A percentile compares a stretch with the other conserved stretches of the same genome.
phyloP scores from a whole-genome alignment of 2,329 filamentous ascomycete genomes.

The Blastomyces parvus region DNA sequence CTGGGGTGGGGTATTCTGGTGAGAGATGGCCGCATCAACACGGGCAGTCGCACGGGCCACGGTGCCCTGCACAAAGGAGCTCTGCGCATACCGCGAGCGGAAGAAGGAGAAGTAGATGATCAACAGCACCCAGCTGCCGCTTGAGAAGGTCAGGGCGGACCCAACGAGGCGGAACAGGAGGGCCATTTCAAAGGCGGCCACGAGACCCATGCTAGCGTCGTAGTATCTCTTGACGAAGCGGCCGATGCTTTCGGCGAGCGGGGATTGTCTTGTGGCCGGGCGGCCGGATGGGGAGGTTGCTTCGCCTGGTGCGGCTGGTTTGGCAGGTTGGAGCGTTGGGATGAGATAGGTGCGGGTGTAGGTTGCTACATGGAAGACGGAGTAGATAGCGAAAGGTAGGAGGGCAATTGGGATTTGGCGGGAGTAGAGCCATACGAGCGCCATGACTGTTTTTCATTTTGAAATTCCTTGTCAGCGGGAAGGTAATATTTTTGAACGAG shows the following conservation, averaged over 20 bases:
- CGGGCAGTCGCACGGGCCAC: constrained; percentile 63
- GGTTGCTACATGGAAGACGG: constrained; percentile 94
- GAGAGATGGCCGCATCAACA: constrained; percentile 70
- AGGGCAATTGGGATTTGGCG: constrained; percentile 84
- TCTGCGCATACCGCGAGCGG: constrained; percentile 81
- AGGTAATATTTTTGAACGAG: background rate
- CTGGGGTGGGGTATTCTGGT: constrained; percentile 75
- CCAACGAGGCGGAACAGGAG: constrained; percentile 77
- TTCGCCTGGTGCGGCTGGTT: constrained; percentile 44
- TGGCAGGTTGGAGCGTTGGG: constrained; percentile 67
- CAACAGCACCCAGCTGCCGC: constrained; percentile 82
- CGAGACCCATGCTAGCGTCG: constrained; percentile 87
- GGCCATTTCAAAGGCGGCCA: constrained; percentile 76
- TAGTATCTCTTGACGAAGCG: constrained; percentile 98
- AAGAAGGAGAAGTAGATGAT: constrained; percentile 83
- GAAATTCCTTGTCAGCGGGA: constrained; percentile 15
- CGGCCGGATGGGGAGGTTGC: constrained; percentile 45
- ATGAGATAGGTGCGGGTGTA: constrained; percentile 92
- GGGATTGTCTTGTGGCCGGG: constrained; percentile 43
- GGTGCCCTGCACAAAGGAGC: constrained; percentile 79
- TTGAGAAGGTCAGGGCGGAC: constrained; percentile 77
- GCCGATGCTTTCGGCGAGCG: constrained; percentile 72
- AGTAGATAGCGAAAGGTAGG: constrained; percentile 93
- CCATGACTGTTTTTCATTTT: constrained; percentile 57
- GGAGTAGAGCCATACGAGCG: constrained; percentile 86